These are phyloP conservation scores for Colletotrichum spinosum DNA, from an alignment of 2,329 filamentous ascomycete species.

Conservation along the genomic window DNA sequence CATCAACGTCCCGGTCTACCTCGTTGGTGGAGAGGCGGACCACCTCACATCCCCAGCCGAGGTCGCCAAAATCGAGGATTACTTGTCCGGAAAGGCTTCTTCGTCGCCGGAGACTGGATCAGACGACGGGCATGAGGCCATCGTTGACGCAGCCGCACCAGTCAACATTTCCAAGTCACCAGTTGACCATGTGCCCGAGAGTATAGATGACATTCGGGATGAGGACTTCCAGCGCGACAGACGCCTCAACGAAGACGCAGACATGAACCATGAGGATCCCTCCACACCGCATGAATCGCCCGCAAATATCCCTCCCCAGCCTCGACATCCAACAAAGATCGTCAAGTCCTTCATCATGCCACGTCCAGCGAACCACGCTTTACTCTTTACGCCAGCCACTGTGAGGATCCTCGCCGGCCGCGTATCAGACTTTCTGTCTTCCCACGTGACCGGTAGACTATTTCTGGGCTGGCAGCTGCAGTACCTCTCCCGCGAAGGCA, in stretches of 20 bases:
- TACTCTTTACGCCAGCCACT: slow-evolving; percentile 83
- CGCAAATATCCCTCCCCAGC: slow-evolving; percentile 58
- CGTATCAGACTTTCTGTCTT: slow-evolving; percentile 83
- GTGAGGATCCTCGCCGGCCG: slow-evolving; percentile 83
- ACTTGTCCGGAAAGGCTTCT: slow-evolving; percentile 25
- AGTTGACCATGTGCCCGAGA: slow-evolving; percentile 47
- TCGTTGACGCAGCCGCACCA: slow-evolving; percentile 63
- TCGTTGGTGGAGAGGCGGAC: slow-evolving; percentile 84
- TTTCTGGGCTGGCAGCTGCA: slow-evolving; percentile 92
- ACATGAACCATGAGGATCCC: slow-evolving; percentile 57
- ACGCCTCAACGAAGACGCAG: slow-evolving; percentile 44
- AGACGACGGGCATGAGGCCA: slow-evolving; percentile 45
- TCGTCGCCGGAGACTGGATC: slow-evolving; percentile 29
- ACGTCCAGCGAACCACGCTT: slow-evolving; percentile 81
- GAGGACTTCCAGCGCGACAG: slow-evolving; percentile 50
- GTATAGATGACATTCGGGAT: slow-evolving; percentile 52
- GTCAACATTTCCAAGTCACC: slow-evolving; percentile 50
- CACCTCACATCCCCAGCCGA: slow-evolving; percentile 79
- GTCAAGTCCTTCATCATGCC: slow-evolving; percentile 80
- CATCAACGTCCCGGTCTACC: slow-evolving; percentile 78
- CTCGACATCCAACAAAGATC: slow-evolving; percentile 60
- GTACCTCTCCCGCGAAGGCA: slow-evolving; percentile 87
- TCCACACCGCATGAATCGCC: slow-evolving; percentile 58
- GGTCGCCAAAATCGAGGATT: slow-evolving; percentile 71
- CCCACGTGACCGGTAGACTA: slow-evolving; percentile 80